Evolutionary conservation across 208 protist species (phyloP).

Genomic region (Trichomonas tenax): DNA sequence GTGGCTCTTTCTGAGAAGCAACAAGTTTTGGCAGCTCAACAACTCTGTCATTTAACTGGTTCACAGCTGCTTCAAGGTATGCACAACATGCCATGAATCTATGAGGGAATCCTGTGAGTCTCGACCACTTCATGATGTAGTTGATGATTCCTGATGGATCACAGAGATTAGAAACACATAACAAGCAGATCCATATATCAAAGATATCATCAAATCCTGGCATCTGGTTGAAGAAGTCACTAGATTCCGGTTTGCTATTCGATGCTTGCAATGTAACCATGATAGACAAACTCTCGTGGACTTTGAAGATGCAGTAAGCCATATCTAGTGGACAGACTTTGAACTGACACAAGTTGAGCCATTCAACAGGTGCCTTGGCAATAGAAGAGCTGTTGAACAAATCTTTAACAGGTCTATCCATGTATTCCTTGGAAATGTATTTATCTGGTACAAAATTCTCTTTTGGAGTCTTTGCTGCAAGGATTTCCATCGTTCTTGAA

Average conservation of each 20-base stretch:
- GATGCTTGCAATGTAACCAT: background rate
- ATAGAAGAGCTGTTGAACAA: background rate
- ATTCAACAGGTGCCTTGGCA: background rate
- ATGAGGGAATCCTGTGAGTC: background rate
- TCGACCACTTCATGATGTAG: background rate
- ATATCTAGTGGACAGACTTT: background rate
- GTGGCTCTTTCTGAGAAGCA: too few species aligned
- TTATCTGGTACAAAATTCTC: background rate
- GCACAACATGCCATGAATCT: background rate
- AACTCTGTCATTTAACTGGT: too few species aligned
- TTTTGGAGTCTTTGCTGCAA: background rate
- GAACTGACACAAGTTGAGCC: background rate
- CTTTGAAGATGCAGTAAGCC: background rate
- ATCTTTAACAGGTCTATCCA: too few species aligned
- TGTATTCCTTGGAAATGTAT: background rate
- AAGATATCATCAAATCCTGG: slow-evolving; percentile 17
- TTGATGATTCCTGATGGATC: background rate
- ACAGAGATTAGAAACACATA: background rate
- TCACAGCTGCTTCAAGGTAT: background rate
- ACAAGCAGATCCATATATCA: background rate
- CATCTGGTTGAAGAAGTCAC: background rate
- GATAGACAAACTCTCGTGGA: background rate
- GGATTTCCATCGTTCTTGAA: background rate
- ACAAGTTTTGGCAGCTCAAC: too few species aligned
- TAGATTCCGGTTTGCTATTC: background rate